Percentiles rank a stretch among this genome's conserved stretches.
Conservation (phyloP, 768 basidiomycete genomes). For the Boletus rubropictus region DNA sequence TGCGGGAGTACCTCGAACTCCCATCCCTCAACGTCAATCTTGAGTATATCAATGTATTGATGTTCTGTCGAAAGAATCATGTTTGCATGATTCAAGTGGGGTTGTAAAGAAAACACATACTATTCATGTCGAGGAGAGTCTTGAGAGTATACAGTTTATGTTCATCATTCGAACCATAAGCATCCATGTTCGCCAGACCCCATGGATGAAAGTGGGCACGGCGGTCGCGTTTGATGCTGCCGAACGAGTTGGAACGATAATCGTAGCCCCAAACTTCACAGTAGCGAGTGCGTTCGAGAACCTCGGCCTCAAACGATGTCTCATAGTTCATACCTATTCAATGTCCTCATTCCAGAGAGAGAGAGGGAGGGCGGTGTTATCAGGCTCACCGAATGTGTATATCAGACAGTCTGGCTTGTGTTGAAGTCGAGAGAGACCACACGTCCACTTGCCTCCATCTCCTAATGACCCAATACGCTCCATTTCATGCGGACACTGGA, state of each 20-base stretch:
- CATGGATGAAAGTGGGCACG: slow-evolving; percentile 41
- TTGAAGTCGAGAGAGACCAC: slow-evolving; percentile 51
- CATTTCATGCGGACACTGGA: slow-evolving; percentile 39
- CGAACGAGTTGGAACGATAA: slow-evolving; percentile 34
- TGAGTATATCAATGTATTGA: slow-evolving; percentile 36
- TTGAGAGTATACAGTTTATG: slow-evolving; percentile 43
- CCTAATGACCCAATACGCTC: slow-evolving; percentile 47
- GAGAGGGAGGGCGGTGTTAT: not conserved
- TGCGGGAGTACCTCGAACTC: slow-evolving; percentile 41
- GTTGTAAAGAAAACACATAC: slow-evolving; percentile 20
- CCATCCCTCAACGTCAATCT: slow-evolving; percentile 46
- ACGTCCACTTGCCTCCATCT: slow-evolving; percentile 69
- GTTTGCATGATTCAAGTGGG: not conserved
- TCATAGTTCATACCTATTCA: slow-evolving; percentile 48
- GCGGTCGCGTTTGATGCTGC: slow-evolving; percentile 28
- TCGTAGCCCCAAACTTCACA: slow-evolving; percentile 65
- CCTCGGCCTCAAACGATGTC: slow-evolving; percentile 57
- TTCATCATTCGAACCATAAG: slow-evolving; percentile 27
- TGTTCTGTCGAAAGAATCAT: slow-evolving; percentile 25
- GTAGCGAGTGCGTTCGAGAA: slow-evolving; percentile 41
- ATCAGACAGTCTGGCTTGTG: slow-evolving; percentile 53
- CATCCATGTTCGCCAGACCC: slow-evolving; percentile 37
- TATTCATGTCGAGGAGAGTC: slow-evolving; percentile 40
- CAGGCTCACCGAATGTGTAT: slow-evolving; percentile 51
- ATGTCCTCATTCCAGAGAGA: not conserved